These are phyloP conservation scores for Aleurites moluccanus DNA, from an alignment of 441 rosid genomes.

Conservation along the genomic window DNA sequence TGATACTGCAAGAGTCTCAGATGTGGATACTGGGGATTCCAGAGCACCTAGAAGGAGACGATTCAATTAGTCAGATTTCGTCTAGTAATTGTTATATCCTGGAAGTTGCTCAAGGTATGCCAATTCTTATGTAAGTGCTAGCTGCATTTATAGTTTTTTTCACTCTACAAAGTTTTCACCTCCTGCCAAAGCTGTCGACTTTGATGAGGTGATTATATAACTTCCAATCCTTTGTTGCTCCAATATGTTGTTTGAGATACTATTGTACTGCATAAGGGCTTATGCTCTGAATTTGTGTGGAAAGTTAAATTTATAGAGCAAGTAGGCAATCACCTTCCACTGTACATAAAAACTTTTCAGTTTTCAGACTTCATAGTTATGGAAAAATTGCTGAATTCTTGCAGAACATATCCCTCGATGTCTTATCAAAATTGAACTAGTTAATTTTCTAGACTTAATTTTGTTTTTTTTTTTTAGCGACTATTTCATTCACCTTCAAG, in stretches of 20 bases:
- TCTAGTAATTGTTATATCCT: conserved; percentile 24
- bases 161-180: conserved; percentile 22
- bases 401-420: too few relatives aligned
- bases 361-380: conserved; percentile 26
- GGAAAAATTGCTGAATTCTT: conserved; percentile 6
- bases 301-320: conserved; percentile 27
- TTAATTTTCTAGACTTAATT: neutral
- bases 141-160: conserved; percentile 30
- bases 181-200: conserved; percentile 16
- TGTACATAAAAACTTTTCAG: conserved; percentile 32
- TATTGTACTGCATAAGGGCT: conserved; percentile 20
- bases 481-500: neutral
- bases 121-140: conserved; percentile 24
- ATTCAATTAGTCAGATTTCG: conserved; percentile 41
- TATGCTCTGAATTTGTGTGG: conserved; percentile 20
- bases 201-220: conserved; percentile 29
- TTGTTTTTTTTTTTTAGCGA: neutral
- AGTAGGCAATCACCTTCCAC: conserved; percentile 17
- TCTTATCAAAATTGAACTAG: neutral
- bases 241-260: conserved; percentile 28
- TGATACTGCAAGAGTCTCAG: conserved; percentile 70
- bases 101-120: conserved; percentile 23
- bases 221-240: conserved; percentile 17
- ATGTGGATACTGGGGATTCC: conserved; percentile 80
- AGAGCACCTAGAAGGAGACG: conserved; percentile 84